Base-by-base conservation (phyloP, 306 rosid species). In the Prunus davidiana region DNA sequence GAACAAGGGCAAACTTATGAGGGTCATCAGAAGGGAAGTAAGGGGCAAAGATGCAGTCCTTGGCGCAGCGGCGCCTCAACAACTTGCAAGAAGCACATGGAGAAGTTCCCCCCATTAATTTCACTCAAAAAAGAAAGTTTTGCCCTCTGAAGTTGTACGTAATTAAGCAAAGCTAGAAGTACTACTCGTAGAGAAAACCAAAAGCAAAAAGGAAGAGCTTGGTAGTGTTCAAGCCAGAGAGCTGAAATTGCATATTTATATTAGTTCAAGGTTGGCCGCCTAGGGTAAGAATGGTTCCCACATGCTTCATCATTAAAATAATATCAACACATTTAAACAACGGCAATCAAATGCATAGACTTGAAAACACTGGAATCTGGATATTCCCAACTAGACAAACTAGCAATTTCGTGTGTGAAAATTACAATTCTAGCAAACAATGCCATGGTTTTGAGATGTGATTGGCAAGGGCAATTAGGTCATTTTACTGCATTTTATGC, bases 71-170 rank as follows among this genome's bases (percentile, higher is more conserved):
- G 34, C 97, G 93, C 83, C 97, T 83, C 86, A 92, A 76, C 76
- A 89, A 56, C 78, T 89, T 89, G 91, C 97, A 92, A 11, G 93
- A 88, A 79, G 96, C 95, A 82, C 97, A 92, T 18, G 97, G 97
- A 12, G 97, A 85, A 8, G 91, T 64, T 61, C 91, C 85, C 18
- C 89, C 91, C 93, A 86, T 88, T 34, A 34, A 14, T 88, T 80
- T 75, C 24, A 12, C 30, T n/a, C 2, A 30, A 60, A 66, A 19
- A 58, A 7, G 6, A 0, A 47, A 52, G 49, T 2, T 13, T 58
- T 73, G 43, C 43, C 54, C 64, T 75, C 28, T 65, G 56, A 47
- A 18, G 75, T 56, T 50, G 25, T 38, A 38, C 64, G 6, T 2
- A 51, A 54, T 11, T 32, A 32, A 56, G 46, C 51, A 32, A 58